These are phyloP conservation scores for Blastomyces parvus DNA, from an alignment of 2,329 filamentous ascomycete genomes.

Conservation along the genomic window DNA sequence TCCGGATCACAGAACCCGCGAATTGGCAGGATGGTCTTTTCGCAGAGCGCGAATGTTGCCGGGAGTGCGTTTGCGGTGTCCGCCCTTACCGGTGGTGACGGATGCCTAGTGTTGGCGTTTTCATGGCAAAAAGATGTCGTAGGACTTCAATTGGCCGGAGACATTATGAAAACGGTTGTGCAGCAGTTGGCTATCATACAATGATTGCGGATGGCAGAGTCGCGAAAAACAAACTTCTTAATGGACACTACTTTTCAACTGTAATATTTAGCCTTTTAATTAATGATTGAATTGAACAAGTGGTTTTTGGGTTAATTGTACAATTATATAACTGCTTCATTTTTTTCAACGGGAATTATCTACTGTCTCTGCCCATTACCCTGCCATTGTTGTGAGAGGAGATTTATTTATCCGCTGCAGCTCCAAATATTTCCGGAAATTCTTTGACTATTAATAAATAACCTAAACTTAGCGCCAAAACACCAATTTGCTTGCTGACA, in stretches of 20 bases:
- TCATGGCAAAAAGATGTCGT: slow-evolving; percentile 35
- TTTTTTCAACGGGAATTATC: too few species aligned
- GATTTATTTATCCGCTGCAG: too few species aligned
- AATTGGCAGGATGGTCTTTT: slow-evolving; percentile 37
- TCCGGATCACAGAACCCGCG: slow-evolving; percentile 12
- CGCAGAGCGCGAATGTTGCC: slow-evolving; percentile 34
- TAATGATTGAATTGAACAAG: not conserved
- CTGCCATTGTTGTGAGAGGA: too few species aligned
- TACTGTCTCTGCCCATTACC: too few species aligned
- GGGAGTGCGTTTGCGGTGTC: slow-evolving; percentile 33
- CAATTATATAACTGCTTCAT: not conserved
- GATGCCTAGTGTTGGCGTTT: slow-evolving; percentile 33
- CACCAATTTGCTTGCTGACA: not conserved
- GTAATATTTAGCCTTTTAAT: not conserved
- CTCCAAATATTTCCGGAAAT: too few species aligned
- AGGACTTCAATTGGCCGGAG: slow-evolving; percentile 21
- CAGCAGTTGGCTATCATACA: not conserved
- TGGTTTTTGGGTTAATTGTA: not conserved
- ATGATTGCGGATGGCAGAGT: not conserved
- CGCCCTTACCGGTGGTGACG: slow-evolving; percentile 37
- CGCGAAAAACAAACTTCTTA: not conserved
- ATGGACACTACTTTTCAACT: not conserved
- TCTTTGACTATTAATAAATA: too few species aligned
- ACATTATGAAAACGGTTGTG: slow-evolving; percentile 15
- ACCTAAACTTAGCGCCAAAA: too few species aligned